Conservation (phyloP, 169 alveolate genomes). For the Toxoplasma gondii region DNA sequence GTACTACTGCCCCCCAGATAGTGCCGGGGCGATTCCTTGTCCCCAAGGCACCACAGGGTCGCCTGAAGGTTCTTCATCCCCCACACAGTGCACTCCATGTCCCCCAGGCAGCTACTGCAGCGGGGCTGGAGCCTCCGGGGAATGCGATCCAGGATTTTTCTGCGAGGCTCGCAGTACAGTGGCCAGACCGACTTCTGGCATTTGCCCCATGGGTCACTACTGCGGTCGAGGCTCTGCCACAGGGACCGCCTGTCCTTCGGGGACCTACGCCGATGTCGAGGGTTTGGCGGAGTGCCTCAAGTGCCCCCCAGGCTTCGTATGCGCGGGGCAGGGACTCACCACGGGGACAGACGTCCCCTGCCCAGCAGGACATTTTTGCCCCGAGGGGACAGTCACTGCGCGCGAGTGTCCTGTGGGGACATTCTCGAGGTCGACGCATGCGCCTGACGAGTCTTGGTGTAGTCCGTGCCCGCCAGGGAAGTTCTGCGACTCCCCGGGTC, state of each 20-base stretch:
- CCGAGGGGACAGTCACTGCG: not conserved
- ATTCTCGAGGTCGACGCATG: not conserved
- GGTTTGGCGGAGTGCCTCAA: not conserved
- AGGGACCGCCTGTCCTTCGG: not conserved
- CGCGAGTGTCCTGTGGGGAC: conserved; percentile 5
- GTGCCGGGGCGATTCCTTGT: not conserved
- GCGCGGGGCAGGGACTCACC: not conserved
- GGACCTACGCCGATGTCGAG: conserved; percentile 28
- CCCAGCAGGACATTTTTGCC: conserved; percentile 19
- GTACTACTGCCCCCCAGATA: conserved; percentile 31
- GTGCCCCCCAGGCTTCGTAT: conserved; percentile 32
- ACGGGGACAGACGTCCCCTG: not conserved
- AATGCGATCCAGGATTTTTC: conserved; percentile 26
- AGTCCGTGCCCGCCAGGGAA: conserved; percentile 8
- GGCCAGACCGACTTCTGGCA: not conserved
- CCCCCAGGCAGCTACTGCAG: conserved; percentile 26
- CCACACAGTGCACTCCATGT: not conserved
- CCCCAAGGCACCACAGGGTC: conserved; percentile 16
- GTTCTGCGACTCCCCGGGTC: not conserved
- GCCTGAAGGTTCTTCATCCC: not conserved
- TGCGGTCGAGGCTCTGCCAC: not conserved
- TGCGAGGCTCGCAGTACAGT: not conserved
- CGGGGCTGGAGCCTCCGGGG: not conserved
- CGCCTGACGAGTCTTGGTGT: not conserved
- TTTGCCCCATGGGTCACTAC: not conserved